These are phyloP conservation scores for Candolleomyces aberdarensis DNA, from an alignment of 768 basidiomycete genomes.

Conservation along the genomic window DNA sequence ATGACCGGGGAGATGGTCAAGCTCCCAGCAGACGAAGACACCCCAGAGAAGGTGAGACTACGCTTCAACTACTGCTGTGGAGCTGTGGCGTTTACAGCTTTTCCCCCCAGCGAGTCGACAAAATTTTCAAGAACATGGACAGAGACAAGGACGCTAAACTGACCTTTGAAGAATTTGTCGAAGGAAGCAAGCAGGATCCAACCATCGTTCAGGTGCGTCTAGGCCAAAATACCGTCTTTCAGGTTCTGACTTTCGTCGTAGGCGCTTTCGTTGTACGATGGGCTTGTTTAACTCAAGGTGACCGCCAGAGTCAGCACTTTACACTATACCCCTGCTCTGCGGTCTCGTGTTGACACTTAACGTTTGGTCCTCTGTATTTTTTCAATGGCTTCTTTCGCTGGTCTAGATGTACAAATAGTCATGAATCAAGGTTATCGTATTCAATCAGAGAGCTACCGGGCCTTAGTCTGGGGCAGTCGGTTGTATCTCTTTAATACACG, in stretches of 20 bases:
- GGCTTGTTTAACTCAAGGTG: slow-evolving; percentile 63
- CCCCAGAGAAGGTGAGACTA: slow-evolving; percentile 87
- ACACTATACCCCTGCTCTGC: slow-evolving; percentile 5
- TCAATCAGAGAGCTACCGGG: slow-evolving; percentile 15
- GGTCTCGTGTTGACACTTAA: neutral
- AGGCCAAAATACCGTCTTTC: no score
- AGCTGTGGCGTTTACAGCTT: slow-evolving; percentile 10
- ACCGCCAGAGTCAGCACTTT: neutral
- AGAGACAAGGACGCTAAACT: slow-evolving; percentile 89
- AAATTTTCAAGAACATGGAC: slow-evolving; percentile 99
- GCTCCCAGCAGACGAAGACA: slow-evolving; percentile 96
- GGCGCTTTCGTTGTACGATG: slow-evolving; percentile 95
- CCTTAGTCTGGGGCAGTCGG: slow-evolving; percentile 41
- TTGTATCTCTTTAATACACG: slow-evolving; percentile 78
- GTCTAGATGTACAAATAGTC: slow-evolving; percentile 1
- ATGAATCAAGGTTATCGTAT: neutral
- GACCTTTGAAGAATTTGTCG: slow-evolving; percentile 96
- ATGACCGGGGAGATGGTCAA: slow-evolving; percentile 99
- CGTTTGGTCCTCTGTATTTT: neutral
- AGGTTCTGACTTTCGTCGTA: slow-evolving; percentile 26
- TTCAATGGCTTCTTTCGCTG: neutral
- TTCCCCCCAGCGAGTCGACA: slow-evolving; percentile 84
- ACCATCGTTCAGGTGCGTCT: slow-evolving; percentile 89
- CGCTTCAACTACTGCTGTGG: neutral
- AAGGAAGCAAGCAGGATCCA: slow-evolving; percentile 98